Percentiles rank a stretch among this genome's conserved stretches.
Conservation (phyloP, 371 early-diverging fungal genomes). For the Rhizomucor pusillus region DNA sequence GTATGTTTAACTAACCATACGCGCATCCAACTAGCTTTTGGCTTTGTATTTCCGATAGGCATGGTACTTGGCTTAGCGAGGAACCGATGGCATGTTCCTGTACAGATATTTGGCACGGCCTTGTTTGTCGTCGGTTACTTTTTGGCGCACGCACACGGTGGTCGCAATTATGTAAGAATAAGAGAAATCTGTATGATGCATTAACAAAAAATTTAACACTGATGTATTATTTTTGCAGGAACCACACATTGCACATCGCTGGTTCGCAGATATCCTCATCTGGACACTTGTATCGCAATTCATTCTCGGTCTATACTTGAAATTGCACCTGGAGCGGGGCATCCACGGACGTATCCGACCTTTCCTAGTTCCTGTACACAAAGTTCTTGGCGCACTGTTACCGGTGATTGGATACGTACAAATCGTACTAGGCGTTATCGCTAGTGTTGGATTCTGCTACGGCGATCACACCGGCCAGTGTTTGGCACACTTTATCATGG, state of each 20-base stretch:
- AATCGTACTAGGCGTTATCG: conserved; percentile 64
- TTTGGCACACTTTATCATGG: conserved; percentile 72
- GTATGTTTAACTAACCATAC: neutral
- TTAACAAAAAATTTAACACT: neutral
- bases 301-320: conserved; percentile 53
- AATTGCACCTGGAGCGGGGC: conserved; percentile 55
- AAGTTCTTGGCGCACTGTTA: conserved; percentile 46
- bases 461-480: conserved; percentile 59
- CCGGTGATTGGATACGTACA: conserved; percentile 62
- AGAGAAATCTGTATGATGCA: neutral
- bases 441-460: conserved; percentile 63
- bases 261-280: conserved; percentile 59
- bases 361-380: conserved; percentile 45
- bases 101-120: conserved; percentile 50
- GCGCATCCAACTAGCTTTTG: conserved; percentile 26
- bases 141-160: conserved; percentile 61
- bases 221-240: conserved; percentile 20
- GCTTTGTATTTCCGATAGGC: conserved; percentile 48
- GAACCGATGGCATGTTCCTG: conserved; percentile 64
- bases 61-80: conserved; percentile 59
- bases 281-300: conserved; percentile 53
- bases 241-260: conserved; percentile 61
- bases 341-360: conserved; percentile 55
- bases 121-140: conserved; percentile 55
- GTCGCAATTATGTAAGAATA: conserved; percentile 53